Evolutionary conservation across 129 eudicot genomes (phyloP), one percentile per base, ranked within the genome.

Genomic region (Ambrosia trifida): DNA sequence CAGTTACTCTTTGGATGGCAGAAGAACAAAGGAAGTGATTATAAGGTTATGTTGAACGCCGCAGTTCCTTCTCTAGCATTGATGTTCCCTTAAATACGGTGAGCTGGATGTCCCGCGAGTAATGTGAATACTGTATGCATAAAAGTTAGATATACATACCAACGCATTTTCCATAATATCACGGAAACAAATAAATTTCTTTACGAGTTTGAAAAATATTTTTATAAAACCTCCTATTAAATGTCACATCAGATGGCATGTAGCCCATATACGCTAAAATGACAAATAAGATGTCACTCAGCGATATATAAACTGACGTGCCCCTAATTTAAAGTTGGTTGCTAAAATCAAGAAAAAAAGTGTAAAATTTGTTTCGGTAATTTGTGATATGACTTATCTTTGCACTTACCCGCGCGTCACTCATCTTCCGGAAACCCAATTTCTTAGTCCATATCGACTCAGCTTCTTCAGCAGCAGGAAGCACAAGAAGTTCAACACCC

Each of bases 381-480:
- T 5, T 50, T 20, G 43, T 19, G 45, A 74, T 63, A 64, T 51
- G 50, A 47, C 38, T 63, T 38, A 74, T 14, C 18, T 20, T 51
- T 14, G 44, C 32, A 81, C 97, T 86, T 89, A 93, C 98, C 77
- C 85, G 86, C 31, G 85, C 96, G 33, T 87, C 78, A 49, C 82
- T 87, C 85, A 90, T 87, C 80, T 83, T 89, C 80, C 79, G 85
- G 79, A 93, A 93, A 64, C 98, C 96, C 73, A 93, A 76, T 70
- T 83, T 93, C 38, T 87, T 83, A 9, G 95, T 85, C 98, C 98
- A 93, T 66, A 93, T 89, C 4, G 91, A 79, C 79, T 93, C 89
- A 38, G 98, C 96, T 47, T 93, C 96, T 82, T 89, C 98, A 70
- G 98, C 96, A 69, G 98, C 98, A 79, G 98, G 98, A 68, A 93